phyloP scores from a whole-genome alignment of 140 eudicot species.

The Erigeron philadelphicus region DNA sequence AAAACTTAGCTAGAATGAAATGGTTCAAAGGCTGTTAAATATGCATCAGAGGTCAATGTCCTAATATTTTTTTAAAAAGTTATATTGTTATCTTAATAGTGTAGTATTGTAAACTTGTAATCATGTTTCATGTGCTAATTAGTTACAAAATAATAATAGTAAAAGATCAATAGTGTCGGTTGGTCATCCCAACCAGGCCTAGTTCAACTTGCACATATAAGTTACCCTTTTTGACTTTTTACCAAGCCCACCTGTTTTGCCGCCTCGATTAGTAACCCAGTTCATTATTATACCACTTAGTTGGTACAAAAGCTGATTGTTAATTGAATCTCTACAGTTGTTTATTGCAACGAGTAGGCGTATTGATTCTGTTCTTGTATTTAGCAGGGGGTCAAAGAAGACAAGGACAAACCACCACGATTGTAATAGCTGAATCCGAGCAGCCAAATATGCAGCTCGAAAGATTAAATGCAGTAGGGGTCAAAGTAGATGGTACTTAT shows the following conservation, averaged over 20 bases:
- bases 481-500: constrained; percentile 5
- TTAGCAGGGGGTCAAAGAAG: constrained; percentile 32
- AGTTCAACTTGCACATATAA: background rate
- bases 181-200: background rate
- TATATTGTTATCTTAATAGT: background rate
- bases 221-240: background rate
- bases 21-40: no score
- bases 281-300: background rate
- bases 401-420: constrained; percentile 25
- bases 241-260: background rate
- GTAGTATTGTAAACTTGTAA: no score
- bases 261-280: background rate
- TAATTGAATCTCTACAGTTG: constrained; percentile 3
- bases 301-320: constrained; percentile 6
- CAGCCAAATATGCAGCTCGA: background rate
- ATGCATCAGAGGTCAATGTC: no score
- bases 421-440: background rate
- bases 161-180: no score
- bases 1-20: no score
- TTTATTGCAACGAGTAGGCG: constrained; percentile 6
- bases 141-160: no score
- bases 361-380: constrained; percentile 10
- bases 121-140: no score
- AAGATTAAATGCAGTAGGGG: background rate
- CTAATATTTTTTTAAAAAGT: no score